Evolutionary conservation across 1,139 yeast species (phyloP).

Genomic region (Debaryomycetaceae sp.): DNA sequence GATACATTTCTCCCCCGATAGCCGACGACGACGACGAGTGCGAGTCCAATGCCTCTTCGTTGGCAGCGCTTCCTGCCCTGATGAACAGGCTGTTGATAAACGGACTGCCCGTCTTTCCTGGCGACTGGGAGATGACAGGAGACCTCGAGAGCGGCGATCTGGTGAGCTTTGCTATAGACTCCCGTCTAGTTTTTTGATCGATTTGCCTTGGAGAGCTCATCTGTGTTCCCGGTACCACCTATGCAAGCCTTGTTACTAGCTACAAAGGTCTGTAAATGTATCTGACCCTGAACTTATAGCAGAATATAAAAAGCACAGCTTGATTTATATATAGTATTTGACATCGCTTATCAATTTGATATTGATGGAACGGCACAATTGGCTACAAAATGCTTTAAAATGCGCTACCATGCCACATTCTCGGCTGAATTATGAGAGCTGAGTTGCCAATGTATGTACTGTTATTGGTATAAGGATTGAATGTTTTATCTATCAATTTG

Average conservation of each 20-base stretch:
- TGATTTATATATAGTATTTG: not conserved
- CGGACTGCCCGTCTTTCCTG: constrained; percentile 21
- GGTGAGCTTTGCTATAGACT: constrained; percentile 34
- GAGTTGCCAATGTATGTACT: no score
- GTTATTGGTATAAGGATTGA: no score
- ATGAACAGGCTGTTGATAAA: constrained; percentile 22
- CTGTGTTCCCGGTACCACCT: not conserved
- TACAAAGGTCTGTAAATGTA: no score
- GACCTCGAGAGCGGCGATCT: constrained; percentile 29
- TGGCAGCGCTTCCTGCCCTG: constrained; percentile 11
- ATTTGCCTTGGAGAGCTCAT: constrained; percentile 4
- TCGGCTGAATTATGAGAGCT: no score
- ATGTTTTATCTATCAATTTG: no score
- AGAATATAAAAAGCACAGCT: not conserved
- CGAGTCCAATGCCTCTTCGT: constrained; percentile 11
- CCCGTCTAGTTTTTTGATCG: constrained; percentile 16
- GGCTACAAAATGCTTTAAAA: not conserved
- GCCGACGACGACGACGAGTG: constrained; percentile 12
- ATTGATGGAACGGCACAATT: not conserved
- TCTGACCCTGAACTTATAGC: not conserved
- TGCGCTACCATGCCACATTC: no score
- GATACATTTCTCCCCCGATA: constrained; percentile 7
- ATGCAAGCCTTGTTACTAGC: no score
- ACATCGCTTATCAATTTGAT: not conserved
- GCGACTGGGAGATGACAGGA: constrained; percentile 22